Evolutionary conservation across 2,329 filamentous ascomycete species (phyloP), one percentile per base, ranked within the genome.

Genomic region (Fusarium penzigii): DNA sequence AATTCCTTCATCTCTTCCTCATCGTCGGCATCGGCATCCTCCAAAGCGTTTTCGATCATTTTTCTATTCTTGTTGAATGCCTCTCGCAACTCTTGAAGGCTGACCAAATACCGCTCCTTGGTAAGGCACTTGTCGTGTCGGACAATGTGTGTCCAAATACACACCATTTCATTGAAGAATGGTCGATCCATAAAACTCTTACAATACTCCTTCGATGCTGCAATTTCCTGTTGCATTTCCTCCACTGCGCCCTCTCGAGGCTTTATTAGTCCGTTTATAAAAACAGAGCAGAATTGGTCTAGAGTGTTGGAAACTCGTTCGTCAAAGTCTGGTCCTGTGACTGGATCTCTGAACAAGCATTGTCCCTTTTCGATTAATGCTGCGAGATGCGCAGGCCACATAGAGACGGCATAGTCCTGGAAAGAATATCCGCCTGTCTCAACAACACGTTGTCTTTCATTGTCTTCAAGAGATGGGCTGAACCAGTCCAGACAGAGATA

Each of bases 401-500:
- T 48, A 1, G 12, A 57, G 40, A 6, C 55, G 7, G 16, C 25
- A 8, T 76, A 76, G 44, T 75, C 72, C 14, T 72, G 69, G 41
- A 76, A 71, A 1, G 66, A 62, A 48, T 70, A 75, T 43, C 61
- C 64, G 0, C 72, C 73, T 0, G 55, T 14, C 3, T 47, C 44
- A 8, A 62, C 60, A 16, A 52, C 60, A 0, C 48, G 0, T 6
- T 51, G 39, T 12, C 66, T 53, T 1, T 56, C 25, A 0, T 49
- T 16, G 2, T 64, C 48, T 2, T n/a, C 13, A 5, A 65, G 44
- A 1, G 42, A 39, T 12, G 46, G 53, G 6, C 42, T 20, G 51
- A 75, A 75, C 51, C 65, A 73, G 1, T 53, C 54, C 10, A 68
- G 62, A 2, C 63, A 65, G 2, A 76, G 61, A 29, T 75, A 75